Conservation (phyloP, 179 eudicot genomes). For the Patellifolia procumbens region DNA sequence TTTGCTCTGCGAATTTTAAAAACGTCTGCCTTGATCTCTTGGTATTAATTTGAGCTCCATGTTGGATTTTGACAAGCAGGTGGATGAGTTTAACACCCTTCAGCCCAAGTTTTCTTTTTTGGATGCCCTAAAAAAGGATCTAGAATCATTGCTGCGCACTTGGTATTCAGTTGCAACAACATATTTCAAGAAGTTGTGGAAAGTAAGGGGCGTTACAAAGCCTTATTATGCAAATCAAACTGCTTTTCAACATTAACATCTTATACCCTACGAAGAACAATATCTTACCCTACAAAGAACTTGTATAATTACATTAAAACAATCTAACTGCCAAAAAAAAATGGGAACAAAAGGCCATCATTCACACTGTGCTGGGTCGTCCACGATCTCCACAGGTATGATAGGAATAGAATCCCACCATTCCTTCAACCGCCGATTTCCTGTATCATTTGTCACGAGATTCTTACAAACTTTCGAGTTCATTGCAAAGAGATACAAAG, state of each 20-base stretch:
- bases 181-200: too few species aligned
- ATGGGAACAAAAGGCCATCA: background rate
- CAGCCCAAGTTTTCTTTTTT: too few species aligned
- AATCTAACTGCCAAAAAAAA: background rate
- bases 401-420: constrained; percentile 98
- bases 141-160: too few species aligned
- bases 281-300: too few species aligned
- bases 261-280: background rate
- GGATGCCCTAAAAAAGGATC: too few species aligned
- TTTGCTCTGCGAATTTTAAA: background rate
- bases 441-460: constrained; percentile 35
- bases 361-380: constrained; percentile 18
- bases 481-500: constrained; percentile 39
- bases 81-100: too few species aligned
- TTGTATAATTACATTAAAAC: background rate
- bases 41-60: background rate
- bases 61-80: too few species aligned
- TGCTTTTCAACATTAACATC: background rate
- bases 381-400: constrained; percentile 56
- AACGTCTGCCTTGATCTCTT: background rate
- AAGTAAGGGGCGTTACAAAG: too few species aligned
- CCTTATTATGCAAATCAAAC: background rate
- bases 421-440: constrained; percentile 64
- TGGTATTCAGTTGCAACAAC: too few species aligned
- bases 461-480: constrained; percentile 47